Percentiles rank a stretch among this genome's conserved stretches.
Evolutionary conservation across 148 eudicot species (phyloP).

Genomic region (Pharnaceum exiguum): DNA sequence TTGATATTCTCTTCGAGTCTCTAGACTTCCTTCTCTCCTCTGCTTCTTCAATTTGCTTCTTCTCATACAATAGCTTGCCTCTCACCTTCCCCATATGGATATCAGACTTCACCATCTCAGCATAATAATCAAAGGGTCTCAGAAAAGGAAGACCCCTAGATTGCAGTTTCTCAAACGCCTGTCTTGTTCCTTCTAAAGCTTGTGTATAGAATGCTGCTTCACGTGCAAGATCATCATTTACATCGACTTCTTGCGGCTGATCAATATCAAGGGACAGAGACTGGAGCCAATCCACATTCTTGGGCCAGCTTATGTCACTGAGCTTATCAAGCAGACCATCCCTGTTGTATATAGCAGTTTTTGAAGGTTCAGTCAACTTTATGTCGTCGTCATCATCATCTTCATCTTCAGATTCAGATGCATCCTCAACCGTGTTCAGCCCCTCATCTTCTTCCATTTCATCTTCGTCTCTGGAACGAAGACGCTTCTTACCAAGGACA

Average conservation of each 20-base stretch:
- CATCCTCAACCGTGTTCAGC: conserved; percentile 26
- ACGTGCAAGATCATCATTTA: conserved; percentile 76
- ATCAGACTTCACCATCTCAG: conserved; percentile 93
- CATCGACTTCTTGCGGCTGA: conserved; percentile 63
- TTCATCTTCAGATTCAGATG: conserved; percentile 48
- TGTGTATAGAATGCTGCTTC: conserved; percentile 81
- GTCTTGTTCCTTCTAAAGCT: conserved; percentile 74
- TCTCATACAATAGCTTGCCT: conserved; percentile 59
- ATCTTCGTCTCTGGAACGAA: conserved; percentile 10
- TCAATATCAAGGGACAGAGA: conserved; percentile 55
- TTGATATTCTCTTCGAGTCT: conserved; percentile 67
- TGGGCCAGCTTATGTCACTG: conserved; percentile 72
- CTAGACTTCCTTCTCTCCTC: conserved; percentile 89
- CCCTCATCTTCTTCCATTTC: conserved; percentile 19
- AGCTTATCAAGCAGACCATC: conserved; percentile 74
- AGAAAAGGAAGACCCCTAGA: conserved; percentile 60
- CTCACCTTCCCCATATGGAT: conserved; percentile 83
- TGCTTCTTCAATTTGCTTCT: conserved; percentile 76
- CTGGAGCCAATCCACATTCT: conserved; percentile 62
- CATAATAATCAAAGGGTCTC: conserved; percentile 80
- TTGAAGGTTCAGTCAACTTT: conserved; percentile 61
- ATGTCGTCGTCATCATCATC: conserved; percentile 44
- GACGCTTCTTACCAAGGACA: conserved; percentile 12
- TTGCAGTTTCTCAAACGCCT: conserved; percentile 71
- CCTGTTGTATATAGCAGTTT: conserved; percentile 60